A percentile compares a stretch with the other conserved stretches of the same genome.
Conservation (phyloP, 768 basidiomycete species). For the Crassisporium funariophilum region DNA sequence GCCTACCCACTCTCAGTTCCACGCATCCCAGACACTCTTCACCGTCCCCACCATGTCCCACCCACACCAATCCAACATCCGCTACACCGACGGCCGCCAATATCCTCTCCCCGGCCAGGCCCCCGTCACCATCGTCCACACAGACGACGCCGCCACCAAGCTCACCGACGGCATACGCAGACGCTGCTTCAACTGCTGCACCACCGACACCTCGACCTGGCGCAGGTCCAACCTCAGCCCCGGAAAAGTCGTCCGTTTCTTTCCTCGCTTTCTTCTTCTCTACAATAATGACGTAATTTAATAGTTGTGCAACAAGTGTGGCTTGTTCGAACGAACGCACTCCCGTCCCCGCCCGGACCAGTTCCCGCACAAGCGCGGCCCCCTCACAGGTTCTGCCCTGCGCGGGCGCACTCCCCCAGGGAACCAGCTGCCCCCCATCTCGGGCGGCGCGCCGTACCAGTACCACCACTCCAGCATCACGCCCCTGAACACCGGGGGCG, state of each 20-base stretch:
- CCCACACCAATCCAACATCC: slow-evolving; percentile 23
- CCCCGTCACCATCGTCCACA: slow-evolving; percentile 45
- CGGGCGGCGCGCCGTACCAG: slow-evolving; percentile 37
- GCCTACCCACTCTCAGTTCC: slow-evolving; percentile 14
- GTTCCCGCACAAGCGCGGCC: slow-evolving; percentile 79
- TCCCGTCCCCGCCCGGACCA: slow-evolving; percentile 78
- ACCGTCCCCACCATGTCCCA: slow-evolving; percentile 20
- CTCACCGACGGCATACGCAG: slow-evolving; percentile 75
- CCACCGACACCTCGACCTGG: slow-evolving; percentile 85
- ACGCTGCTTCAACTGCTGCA: slow-evolving; percentile 84
- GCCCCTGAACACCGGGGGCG: slow-evolving; percentile 30
- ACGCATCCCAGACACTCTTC: slow-evolving; percentile 17
- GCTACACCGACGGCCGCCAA: slow-evolving; percentile 27
- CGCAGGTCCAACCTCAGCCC: slow-evolving; percentile 74
- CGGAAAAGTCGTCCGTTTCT: slow-evolving; percentile 65
- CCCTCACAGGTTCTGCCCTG: slow-evolving; percentile 54
- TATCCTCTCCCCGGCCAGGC: slow-evolving; percentile 36
- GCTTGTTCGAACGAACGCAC: slow-evolving; percentile 80
- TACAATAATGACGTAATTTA: slow-evolving; percentile 1
- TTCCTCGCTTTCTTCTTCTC: slow-evolving; percentile 8
- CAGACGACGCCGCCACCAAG: slow-evolving; percentile 82
- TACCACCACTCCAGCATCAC: slow-evolving; percentile 31
- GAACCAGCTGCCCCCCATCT: slow-evolving; percentile 47
- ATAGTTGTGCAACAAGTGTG: slow-evolving; percentile 71
- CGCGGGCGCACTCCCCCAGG: slow-evolving; percentile 52